Base-by-base conservation (phyloP, 208 protist species). In the Cochliopodium minus region DNA sequence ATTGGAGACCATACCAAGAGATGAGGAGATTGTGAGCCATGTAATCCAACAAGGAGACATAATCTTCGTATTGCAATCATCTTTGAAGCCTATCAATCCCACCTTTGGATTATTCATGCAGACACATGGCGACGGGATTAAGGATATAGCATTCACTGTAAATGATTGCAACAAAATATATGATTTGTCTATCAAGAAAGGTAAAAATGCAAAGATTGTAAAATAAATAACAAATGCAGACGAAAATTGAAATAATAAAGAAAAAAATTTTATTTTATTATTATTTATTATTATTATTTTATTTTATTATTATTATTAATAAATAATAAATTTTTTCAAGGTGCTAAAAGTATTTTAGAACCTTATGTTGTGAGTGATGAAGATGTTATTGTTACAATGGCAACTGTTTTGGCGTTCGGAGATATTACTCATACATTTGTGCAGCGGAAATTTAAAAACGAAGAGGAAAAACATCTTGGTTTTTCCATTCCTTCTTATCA, bases 21-120 rank as follows among this genome's bases (percentile, higher is more conserved):
- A 47, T 36, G 20, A 36, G 11, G n/a, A 38, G 1, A 15, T 38
- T 13, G 36, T 9, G 15, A 52, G 34, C 25, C 15, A 59, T 26
- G 35, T 45, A 28, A 5, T 59, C 2, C 0, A 17, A 40, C 54
- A 59, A 28, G 15, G 30, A 7, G 10, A 51, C 6, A 73, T 73
- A 34, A 29, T 64, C 25, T 76, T 83, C 28, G 65, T 68, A 1
- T 84, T 85, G 49, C 29, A 59, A 36, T 71, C 74, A 15, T 46
- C 74, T 28, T 64, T 82, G 23, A 63, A 62, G 36, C 62, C 70
- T 22, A 57, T 55, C 25, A 65, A 76, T 33, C 26, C 64, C 35
- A 59, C 61, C 4, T 69, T 72, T 54, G 49, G 39, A 45, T 26
- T 20, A 22, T 20, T 20, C 39, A 45, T 52, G 3, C 10, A 38